Conservation (phyloP, 2,329 filamentous ascomycete genomes). For the Fusarium sp. region DNA sequence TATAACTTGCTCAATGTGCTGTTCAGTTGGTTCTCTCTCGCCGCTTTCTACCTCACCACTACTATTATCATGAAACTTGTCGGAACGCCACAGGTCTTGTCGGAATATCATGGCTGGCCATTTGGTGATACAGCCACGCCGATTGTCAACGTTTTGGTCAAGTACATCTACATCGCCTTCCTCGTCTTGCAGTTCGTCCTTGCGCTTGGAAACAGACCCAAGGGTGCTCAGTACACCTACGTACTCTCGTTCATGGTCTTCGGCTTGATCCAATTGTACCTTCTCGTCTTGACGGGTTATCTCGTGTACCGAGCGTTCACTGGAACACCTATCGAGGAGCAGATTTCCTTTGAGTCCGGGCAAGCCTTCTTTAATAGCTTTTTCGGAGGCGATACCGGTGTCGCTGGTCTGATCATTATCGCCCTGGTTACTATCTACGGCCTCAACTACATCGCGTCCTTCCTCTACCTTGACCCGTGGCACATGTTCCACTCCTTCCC, state of each 20-base stretch:
- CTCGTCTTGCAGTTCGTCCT: conserved; percentile 44
- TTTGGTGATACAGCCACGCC: conserved; percentile 42
- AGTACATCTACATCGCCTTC: conserved; percentile 44
- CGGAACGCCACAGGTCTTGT: conserved; percentile 36
- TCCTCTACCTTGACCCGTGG: conserved; percentile 46
- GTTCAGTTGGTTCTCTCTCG: conserved; percentile 43
- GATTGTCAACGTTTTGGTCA: conserved; percentile 42
- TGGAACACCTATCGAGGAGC: conserved; percentile 35
- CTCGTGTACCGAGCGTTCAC: conserved; percentile 44
- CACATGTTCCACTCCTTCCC: conserved; percentile 48
- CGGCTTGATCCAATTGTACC: conserved; percentile 41
- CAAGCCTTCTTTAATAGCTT: conserved; percentile 42
- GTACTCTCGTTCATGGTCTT: conserved; percentile 45
- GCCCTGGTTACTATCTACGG: conserved; percentile 44
- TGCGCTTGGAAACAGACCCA: conserved; percentile 43
- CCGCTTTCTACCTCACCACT: conserved; percentile 41
- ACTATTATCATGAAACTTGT: conserved; percentile 46
- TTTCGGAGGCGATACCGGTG: conserved; percentile 38
- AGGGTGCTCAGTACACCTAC: conserved; percentile 44
- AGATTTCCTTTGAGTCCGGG: conserved; percentile 40
- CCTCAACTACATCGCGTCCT: conserved; percentile 43
- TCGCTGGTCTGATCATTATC: conserved; percentile 44
- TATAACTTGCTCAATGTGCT: conserved; percentile 45
- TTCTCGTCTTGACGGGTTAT: conserved; percentile 41
- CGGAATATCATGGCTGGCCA: conserved; percentile 41